Evolutionary conservation across 345 rosid species (phyloP).

Genomic region (Gossypium mustelinum): DNA sequence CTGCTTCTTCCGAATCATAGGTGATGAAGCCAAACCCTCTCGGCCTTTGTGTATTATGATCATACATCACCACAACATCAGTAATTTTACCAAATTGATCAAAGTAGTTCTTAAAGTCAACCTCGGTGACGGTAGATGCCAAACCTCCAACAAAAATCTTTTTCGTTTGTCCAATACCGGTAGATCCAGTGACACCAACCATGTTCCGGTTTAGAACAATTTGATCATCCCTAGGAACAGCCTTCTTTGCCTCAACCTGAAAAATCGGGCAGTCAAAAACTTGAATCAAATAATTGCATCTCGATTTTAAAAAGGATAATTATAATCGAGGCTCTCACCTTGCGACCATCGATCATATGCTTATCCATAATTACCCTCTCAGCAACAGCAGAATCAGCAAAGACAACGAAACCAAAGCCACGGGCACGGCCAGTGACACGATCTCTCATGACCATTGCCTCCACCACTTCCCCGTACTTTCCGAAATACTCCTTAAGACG

Average conservation of each 20-base stretch:
- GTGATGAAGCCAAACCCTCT: constrained; percentile 99
- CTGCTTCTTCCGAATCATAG: constrained; percentile 86
- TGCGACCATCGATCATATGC: constrained; percentile 93
- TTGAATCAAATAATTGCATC: constrained; percentile 17
- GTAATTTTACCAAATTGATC: constrained; percentile 78
- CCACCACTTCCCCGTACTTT: constrained; percentile 83
- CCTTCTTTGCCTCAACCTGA: constrained; percentile 97
- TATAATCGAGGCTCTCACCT: constrained; percentile 50
- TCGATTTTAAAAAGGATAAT: constrained; percentile 11
- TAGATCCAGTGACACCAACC: constrained; percentile 38
- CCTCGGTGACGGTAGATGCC: constrained; percentile 52
- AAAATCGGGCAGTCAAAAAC: constrained; percentile 11
- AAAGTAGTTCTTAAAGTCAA: constrained; percentile 56
- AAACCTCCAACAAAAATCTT: constrained; percentile 74
- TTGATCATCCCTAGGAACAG: constrained; percentile 63
- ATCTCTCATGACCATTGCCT: constrained; percentile 96
- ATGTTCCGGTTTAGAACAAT: constrained; percentile 37
- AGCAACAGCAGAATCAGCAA: constrained; percentile 81
- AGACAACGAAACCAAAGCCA: constrained; percentile 93
- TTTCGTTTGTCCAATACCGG: constrained; percentile 46
- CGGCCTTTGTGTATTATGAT: constrained; percentile 96
- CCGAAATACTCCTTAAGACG: constrained; percentile 80
- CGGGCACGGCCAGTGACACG: constrained; percentile 95
- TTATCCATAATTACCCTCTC: constrained; percentile 92
- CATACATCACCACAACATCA: constrained; percentile 97